phyloP scores from a whole-genome alignment of 2,329 filamentous ascomycete species.

The Xylaria sp. region DNA sequence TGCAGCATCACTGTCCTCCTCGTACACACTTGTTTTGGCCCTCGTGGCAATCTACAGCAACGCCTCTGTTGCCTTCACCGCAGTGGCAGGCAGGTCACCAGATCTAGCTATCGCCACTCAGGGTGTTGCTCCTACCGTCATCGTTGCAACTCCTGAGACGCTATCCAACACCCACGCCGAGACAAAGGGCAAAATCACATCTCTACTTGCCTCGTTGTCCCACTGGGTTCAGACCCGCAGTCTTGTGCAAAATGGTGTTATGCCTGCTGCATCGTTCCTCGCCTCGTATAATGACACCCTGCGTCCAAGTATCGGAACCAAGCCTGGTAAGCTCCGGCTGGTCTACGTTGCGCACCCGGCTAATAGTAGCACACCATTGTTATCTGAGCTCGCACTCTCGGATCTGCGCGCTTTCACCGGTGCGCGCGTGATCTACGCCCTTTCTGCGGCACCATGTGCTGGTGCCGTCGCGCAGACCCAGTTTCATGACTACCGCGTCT shows the following conservation, averaged over 20 bases:
- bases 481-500: slow-evolving; percentile 81
- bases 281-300: slow-evolving; percentile 65
- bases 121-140: slow-evolving; percentile 78
- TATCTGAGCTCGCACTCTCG: slow-evolving; percentile 74
- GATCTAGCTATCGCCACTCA: slow-evolving; percentile 76
- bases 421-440: slow-evolving; percentile 81
- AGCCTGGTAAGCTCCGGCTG: slow-evolving; percentile 77
- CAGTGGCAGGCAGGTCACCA: slow-evolving; percentile 75
- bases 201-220: slow-evolving; percentile 68
- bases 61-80: slow-evolving; percentile 85
- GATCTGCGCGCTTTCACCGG: slow-evolving; percentile 83
- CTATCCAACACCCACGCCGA: slow-evolving; percentile 71
- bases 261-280: slow-evolving; percentile 70
- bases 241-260: slow-evolving; percentile 72
- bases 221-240: slow-evolving; percentile 75
- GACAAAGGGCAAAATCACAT: slow-evolving; percentile 63
- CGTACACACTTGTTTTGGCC: slow-evolving; percentile 79
- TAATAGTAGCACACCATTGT: slow-evolving; percentile 56
- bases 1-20: slow-evolving; percentile 78
- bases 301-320: slow-evolving; percentile 63
- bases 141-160: slow-evolving; percentile 78
- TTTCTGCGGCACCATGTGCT: slow-evolving; percentile 82
- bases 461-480: slow-evolving; percentile 88
- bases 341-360: slow-evolving; percentile 77
- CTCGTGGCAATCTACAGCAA: slow-evolving; percentile 85